These are phyloP conservation scores for Lagerstroemia speciosa DNA, from an alignment of 345 rosid species.

Conservation along the genomic window DNA sequence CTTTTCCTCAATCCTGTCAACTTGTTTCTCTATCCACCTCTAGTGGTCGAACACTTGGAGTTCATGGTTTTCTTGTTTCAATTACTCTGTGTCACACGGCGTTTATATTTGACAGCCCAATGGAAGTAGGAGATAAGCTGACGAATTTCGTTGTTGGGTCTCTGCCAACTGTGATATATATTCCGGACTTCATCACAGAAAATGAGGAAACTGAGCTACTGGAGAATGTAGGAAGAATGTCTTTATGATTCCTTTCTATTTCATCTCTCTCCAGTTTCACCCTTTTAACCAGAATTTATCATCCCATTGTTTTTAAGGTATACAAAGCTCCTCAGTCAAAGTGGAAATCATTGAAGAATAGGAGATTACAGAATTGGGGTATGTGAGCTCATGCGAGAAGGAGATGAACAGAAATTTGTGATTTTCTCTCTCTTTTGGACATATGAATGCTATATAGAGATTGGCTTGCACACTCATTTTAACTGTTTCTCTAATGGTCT, in stretches of 20 bases:
- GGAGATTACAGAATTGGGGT: conserved; percentile 96
- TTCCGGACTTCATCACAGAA: conserved; percentile 54
- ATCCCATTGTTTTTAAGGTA: conserved; percentile 27
- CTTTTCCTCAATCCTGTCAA: no score
- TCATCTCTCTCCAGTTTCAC: background rate
- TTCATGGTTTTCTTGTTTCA: background rate
- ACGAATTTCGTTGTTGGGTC: conserved; percentile 43
- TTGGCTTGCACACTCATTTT: background rate
- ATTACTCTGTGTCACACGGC: no score
- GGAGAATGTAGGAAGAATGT: conserved; percentile 26
- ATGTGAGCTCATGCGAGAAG: conserved; percentile 4
- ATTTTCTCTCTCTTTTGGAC: background rate
- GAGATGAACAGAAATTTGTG: background rate
- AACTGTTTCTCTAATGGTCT: conserved; percentile 3
- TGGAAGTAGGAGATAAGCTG: conserved; percentile 22
- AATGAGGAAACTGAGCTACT: conserved; percentile 51
- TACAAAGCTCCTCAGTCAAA: conserved; percentile 59
- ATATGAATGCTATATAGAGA: background rate
- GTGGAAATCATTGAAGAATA: conserved; percentile 81
- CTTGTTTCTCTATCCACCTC: no score
- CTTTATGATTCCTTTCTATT: background rate
- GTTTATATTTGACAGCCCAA: conserved; percentile 3
- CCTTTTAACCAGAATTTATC: background rate
- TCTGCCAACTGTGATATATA: conserved; percentile 53
- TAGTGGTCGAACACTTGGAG: background rate